Conservation (phyloP, 129 eudicot genomes). For the Solidago caesia region DNA sequence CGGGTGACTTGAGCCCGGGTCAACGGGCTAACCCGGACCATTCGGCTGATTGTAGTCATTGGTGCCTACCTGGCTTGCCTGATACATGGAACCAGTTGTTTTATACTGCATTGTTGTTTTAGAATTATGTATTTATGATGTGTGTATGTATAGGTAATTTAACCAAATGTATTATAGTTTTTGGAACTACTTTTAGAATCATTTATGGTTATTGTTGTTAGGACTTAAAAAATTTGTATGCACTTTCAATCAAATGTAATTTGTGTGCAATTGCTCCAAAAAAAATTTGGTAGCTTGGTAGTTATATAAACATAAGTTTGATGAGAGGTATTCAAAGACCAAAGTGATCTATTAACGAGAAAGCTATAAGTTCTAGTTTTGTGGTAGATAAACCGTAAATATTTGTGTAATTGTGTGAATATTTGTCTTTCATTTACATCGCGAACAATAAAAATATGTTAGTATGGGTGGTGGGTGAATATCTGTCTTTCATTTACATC, state of each 20-base stretch:
- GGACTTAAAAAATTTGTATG: background rate
- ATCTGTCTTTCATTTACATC: too few species aligned
- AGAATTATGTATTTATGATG: constrained; percentile 19
- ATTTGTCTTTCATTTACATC: too few species aligned
- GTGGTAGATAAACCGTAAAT: too few species aligned
- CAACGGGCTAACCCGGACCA: constrained; percentile 87
- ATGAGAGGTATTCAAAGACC: background rate
- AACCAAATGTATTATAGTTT: constrained; percentile 16
- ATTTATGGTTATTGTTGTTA: constrained; percentile 18
- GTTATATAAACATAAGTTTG: background rate
- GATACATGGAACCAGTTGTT: constrained; percentile 97
- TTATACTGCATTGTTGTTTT: constrained; percentile 69
- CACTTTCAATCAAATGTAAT: constrained; percentile 29
- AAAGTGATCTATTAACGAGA: too few species aligned
- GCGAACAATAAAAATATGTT: too few species aligned
- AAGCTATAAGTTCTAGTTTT: too few species aligned
- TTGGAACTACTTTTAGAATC: background rate
- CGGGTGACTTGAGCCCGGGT: constrained; percentile 71
- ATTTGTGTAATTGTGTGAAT: too few species aligned
- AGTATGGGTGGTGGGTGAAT: too few species aligned
- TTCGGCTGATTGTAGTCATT: constrained; percentile 90
- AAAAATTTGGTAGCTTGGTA: background rate
- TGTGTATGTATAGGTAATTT: constrained; percentile 32
- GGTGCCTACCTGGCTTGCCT: constrained; percentile 99
- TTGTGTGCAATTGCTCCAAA: constrained; percentile 19